These are phyloP conservation scores for Gossypium trilobum DNA, from an alignment of 441 rosid species.

Conservation along the genomic window DNA sequence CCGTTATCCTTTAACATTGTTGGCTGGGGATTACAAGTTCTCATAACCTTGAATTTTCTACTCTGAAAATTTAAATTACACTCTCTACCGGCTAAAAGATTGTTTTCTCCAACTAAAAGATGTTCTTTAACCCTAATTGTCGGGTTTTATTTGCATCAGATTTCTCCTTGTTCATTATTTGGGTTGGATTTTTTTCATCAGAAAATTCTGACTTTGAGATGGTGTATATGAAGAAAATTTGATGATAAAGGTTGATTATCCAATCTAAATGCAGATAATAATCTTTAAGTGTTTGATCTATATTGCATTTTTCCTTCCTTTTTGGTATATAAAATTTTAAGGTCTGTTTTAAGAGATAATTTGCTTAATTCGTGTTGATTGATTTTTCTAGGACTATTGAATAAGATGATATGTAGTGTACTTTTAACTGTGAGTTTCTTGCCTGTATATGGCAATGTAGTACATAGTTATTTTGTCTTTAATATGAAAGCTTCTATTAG, in stretches of 20 bases:
- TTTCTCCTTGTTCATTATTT: neutral
- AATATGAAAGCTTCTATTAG: conserved; percentile 44
- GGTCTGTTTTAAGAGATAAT: neutral
- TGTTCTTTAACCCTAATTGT: neutral
- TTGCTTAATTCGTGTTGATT: neutral
- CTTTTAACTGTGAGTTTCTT: conserved; percentile 10
- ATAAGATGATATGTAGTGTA: conserved; percentile 7
- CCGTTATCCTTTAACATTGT: neutral
- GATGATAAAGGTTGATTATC: neutral
- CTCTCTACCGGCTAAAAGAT: neutral
- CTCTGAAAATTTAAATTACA: neutral
- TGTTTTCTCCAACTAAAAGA: neutral
- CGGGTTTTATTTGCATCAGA: neutral
- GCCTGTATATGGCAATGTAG: conserved; percentile 20
- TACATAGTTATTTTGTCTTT: conserved; percentile 22
- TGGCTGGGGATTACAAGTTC: neutral
- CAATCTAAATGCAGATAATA: neutral
- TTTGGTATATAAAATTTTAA: neutral
- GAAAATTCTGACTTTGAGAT: neutral
- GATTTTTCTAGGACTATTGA: conserved; percentile 1
- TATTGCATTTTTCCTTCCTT: neutral
- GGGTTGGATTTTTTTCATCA: neutral
- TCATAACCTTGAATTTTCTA: neutral
- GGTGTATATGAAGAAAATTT: neutral
- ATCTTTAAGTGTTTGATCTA: neutral